These are phyloP conservation scores for Tulasnella sp. DNA, from an alignment of 768 basidiomycete genomes.

Conservation along the genomic window DNA sequence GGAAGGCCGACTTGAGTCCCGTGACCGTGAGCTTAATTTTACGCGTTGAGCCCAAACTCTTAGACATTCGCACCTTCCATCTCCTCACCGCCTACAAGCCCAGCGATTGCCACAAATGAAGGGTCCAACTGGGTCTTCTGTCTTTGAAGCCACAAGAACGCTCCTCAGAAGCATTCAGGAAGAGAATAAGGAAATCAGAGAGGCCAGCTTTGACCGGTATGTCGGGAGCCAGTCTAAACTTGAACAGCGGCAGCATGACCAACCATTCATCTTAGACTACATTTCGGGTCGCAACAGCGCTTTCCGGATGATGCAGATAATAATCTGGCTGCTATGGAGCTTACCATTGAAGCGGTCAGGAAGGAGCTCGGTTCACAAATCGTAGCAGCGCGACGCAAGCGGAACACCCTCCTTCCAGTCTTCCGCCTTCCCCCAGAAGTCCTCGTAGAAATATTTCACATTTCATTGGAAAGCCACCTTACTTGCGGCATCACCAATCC, in stretches of 20 bases:
- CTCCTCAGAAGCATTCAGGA: background rate
- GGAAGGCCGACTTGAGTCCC: background rate
- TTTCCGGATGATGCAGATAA: background rate
- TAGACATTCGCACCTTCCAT: too few relatives aligned
- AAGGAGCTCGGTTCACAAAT: background rate
- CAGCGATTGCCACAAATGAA: background rate
- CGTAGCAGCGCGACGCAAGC: background rate
- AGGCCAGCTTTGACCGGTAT: background rate
- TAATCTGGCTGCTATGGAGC: background rate
- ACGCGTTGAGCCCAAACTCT: background rate
- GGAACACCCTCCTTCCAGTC: background rate
- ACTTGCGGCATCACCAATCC: background rate
- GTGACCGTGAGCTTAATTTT: background rate
- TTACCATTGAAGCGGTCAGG: background rate
- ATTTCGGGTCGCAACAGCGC: background rate
- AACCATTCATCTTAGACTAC: background rate
- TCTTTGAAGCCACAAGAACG: background rate
- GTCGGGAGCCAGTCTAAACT: background rate
- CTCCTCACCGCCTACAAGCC: background rate
- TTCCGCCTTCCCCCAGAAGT: background rate
- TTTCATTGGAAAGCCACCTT: background rate
- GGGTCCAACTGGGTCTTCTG: background rate
- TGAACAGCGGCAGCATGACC: background rate
- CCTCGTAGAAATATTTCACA: background rate
- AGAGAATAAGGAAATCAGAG: background rate